Conservation (phyloP, 208 protist species). For the Phytomonas francai region DNA sequence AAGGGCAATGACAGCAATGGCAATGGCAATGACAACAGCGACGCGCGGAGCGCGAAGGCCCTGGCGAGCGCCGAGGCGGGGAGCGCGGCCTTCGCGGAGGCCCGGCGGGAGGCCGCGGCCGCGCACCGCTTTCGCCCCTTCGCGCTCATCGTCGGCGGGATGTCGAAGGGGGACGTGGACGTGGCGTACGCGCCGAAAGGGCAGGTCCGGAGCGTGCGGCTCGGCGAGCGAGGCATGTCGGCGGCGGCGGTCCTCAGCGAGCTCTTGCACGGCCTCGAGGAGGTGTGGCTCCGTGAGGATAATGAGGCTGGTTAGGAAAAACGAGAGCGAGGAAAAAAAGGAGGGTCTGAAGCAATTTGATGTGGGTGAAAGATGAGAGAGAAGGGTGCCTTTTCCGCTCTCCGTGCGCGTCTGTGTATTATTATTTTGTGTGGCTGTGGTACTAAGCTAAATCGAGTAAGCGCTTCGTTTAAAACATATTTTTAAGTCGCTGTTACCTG, state of each 20-base stretch:
- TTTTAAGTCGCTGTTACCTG: no score
- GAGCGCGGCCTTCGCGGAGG: conserved; percentile 26
- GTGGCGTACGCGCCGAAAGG: conserved; percentile 52
- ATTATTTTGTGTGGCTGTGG: no score
- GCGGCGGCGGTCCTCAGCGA: conserved; percentile 65
- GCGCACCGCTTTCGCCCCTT: conserved; percentile 60
- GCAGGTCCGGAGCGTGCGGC: conserved; percentile 56
- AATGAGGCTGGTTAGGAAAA: conserved; percentile 32
- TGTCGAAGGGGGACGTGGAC: conserved; percentile 76
- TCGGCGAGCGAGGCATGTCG: conserved; percentile 75
- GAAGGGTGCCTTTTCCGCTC: no score
- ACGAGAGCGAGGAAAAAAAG: background rate
- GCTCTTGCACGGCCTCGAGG: conserved; percentile 76
- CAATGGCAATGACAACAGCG: background rate
- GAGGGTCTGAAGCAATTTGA: no score
- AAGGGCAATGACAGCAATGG: conserved; percentile 10
- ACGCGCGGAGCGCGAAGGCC: background rate
- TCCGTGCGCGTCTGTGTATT: no score
- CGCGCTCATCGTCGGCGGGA: conserved; percentile 82
- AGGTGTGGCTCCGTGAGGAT: conserved; percentile 78
- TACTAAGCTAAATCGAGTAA: no score
- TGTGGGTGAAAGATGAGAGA: no score
- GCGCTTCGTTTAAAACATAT: no score
- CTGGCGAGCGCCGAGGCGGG: conserved; percentile 29
- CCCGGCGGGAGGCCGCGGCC: conserved; percentile 30